These are phyloP conservation scores for Solanum pennellii DNA, from an alignment of 257 asterid species.

Conservation along the genomic window DNA sequence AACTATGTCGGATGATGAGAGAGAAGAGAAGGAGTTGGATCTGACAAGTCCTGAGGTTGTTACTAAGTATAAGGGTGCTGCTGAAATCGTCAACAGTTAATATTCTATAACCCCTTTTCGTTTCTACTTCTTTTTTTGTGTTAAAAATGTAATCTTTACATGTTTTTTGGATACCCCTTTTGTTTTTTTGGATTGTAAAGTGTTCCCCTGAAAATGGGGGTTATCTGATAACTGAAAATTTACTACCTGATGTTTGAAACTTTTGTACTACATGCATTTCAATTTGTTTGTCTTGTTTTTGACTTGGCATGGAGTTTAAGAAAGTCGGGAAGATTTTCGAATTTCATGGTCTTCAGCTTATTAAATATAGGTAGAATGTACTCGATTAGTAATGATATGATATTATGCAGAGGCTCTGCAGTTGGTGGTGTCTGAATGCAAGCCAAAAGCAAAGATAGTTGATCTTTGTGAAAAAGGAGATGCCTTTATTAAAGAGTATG, in stretches of 20 bases:
- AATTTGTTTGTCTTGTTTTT: neutral
- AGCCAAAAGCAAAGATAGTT: conserved; percentile 72
- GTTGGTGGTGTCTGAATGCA: conserved; percentile 62
- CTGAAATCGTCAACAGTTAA: conserved; percentile 83
- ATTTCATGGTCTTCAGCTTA: neutral
- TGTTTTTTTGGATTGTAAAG: neutral
- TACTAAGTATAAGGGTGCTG: conserved; percentile 84
- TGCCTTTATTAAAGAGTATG: conserved; percentile 62
- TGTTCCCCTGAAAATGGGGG: neutral
- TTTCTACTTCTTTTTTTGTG: neutral
- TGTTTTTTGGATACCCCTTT: neutral
- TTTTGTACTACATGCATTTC: neutral
- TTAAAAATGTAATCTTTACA: neutral
- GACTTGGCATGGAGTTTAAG: neutral
- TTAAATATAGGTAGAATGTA: neutral
- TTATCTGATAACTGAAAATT: neutral
- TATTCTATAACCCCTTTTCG: neutral
- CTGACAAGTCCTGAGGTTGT: conserved; percentile 81
- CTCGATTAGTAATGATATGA: neutral
- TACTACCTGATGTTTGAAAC: neutral
- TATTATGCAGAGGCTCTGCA: conserved; percentile 77
- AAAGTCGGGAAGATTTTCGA: neutral
- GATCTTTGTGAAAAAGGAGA: conserved; percentile 83
- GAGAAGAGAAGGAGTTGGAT: conserved; percentile 92
- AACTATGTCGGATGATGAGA: conserved; percentile 81